Base-by-base conservation (phyloP, 164 flowering plant genomes). In the Vitis cinerea region DNA sequence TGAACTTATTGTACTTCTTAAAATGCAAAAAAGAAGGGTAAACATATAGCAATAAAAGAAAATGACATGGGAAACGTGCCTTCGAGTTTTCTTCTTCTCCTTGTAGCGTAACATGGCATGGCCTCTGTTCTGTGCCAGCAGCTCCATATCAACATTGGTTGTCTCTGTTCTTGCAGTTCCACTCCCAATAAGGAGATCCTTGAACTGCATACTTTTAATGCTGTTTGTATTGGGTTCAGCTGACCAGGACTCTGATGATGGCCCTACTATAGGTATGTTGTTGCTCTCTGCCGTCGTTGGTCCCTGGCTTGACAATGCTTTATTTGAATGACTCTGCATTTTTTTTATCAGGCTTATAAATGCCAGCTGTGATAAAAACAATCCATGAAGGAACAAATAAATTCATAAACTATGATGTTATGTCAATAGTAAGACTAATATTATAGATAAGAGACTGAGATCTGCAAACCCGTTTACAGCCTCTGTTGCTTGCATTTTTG, bases 51-150 rank as follows among this genome's bases (percentile, higher is more conserved):
- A 8, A 51, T 6, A 6, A 12, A 58, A 2, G 17, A 11, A 48
- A 59, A 9, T 10, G 13, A 17, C 5, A 13, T 10, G 57, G 8
- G 11, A 16, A 2, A 6, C 13, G 6, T 47, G 10, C 74, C 74
- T 75, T 67, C 68, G 58, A 13, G 27, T 14, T 75, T 75, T 66
- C 65, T 75, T 75, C 70, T 74, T 74, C 53, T 74, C 77, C 61
- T 64, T 69, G 69, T 74, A 74, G 6, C 77, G 70, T 27, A 50
- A 10, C 72, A 74, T 65, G 55, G 78, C 73, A 53, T 65, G 15
- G 54, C 71, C 70, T 70, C 73, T 65, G 59, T 75, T 70, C 27
- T 70, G 54, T 53, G 73, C 67, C 44, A 70, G 14, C 52, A 57
- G 63, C 14, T 70, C 70, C 66, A 54, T 53, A 37, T 75, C 73